Base-by-base conservation (phyloP, 805 yeast genomes). In the Tetrapisispora namnaoensis region DNA sequence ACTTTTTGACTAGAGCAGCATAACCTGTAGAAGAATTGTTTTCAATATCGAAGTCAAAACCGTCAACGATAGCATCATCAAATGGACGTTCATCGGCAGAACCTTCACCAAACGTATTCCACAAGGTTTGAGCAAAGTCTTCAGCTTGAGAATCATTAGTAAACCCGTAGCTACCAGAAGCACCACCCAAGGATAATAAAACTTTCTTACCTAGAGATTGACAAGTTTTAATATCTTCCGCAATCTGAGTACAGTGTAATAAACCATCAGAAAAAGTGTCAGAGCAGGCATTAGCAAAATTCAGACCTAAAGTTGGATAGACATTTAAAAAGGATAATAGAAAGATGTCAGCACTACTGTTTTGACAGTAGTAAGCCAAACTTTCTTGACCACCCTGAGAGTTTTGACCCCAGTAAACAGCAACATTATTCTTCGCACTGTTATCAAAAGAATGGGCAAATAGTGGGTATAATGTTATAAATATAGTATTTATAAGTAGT, bases 1-100 rank as follows among this genome's bases (percentile, higher is more conserved):
- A 43, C 55, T 74, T 71, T 39, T 66, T 70, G 14, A 79, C 85
- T 47, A 83, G 65, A 16, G 82, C 77, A 36, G 79, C 76, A 59
- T 82, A 84, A n/a, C 95, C 96, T 1, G 71, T 69, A 45, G 75
- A 72, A 49, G 72, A 65, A 51, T 72, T 72, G 61, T 78, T 76
- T 66, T 91, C 98, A 58, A 86, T 80, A 66, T 91, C 98, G 53
- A 90, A 81, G 66, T 91, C 98, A 63, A 89, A 90, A 17, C 98
- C 98, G 67, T 91, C 97, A 42, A 91, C 73, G 22, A 82, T 66
- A 1, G 95, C 73, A 56, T 75, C 78, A 43, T 85, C 95, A 62
- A 88, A 87, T 54, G 83, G 76, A 60, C 78, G 78, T 55, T 82
- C 79, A 30, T 75, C 71, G 38, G 71, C 57, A 6, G 77, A 55